These are phyloP conservation scores for Alternaria incomplexa DNA, from an alignment of 2,329 filamentous ascomycete genomes.

Conservation along the genomic window DNA sequence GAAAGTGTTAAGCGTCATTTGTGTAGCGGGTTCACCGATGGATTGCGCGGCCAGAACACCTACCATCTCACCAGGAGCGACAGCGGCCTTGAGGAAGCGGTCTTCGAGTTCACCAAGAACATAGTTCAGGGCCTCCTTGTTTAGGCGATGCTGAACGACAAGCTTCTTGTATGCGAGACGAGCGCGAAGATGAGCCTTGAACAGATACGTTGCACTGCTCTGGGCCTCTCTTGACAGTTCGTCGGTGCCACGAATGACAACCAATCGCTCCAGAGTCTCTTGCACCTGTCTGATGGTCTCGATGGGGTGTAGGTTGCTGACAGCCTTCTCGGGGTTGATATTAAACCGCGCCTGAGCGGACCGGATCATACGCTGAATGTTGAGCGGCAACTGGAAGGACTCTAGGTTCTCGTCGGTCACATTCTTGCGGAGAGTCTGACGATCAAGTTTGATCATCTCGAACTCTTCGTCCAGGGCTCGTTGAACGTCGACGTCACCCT, in stretches of 20 bases:
- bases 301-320: conserved; percentile 87
- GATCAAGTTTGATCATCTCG: conserved; percentile 76
- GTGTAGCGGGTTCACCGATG: conserved; percentile 96
- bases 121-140: conserved; percentile 90
- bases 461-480: conserved; percentile 86
- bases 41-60: conserved; percentile 97
- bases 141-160: conserved; percentile 82
- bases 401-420: conserved; percentile 75
- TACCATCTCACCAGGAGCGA: conserved; percentile 97
- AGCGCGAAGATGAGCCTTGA: conserved; percentile 90
- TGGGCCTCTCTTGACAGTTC: conserved; percentile 85
- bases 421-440: conserved; percentile 74
- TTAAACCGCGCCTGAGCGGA: conserved; percentile 90
- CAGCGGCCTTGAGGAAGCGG: conserved; percentile 82
- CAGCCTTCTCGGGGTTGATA: conserved; percentile 75
- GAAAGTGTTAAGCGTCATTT: conserved; percentile 99
- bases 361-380: conserved; percentile 88
- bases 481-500: conserved; percentile 87
- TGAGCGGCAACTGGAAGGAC: conserved; percentile 89
- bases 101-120: conserved; percentile 89
- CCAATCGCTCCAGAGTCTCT: conserved; percentile 74
- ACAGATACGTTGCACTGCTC: conserved; percentile 82
- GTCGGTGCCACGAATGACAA: conserved; percentile 87
- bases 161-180: conserved; percentile 91
- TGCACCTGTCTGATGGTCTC: conserved; percentile 84